Percentiles rank a stretch among this genome's conserved stretches.
These are phyloP conservation scores for Lentinula sp. DNA, from an alignment of 768 basidiomycete species.

Conservation along the genomic window DNA sequence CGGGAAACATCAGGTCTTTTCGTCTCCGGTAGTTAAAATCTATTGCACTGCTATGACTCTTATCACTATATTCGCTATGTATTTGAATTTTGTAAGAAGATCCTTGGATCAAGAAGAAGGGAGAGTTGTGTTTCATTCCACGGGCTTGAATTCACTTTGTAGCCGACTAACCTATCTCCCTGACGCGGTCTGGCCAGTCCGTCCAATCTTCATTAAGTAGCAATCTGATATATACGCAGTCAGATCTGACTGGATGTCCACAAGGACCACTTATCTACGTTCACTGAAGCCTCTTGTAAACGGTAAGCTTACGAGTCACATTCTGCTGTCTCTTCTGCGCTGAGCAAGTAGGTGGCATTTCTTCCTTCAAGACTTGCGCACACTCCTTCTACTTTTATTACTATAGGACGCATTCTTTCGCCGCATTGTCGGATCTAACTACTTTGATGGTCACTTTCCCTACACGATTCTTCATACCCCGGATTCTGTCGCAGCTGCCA, in stretches of 20 bases:
- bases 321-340: not conserved
- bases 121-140: too few species aligned
- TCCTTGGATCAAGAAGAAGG: not conserved
- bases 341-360: not conserved
- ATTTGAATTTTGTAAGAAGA: not conserved
- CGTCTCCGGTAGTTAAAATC: not conserved
- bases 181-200: not conserved
- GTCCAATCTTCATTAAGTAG: not conserved
- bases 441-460: not conserved
- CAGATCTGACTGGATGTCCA: not conserved
- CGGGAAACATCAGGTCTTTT: too few species aligned
- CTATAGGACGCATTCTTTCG: not conserved
- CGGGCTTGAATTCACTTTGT: not conserved
- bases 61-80: too few species aligned
- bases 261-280: not conserved
- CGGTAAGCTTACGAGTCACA: not conserved
- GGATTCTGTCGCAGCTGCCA: not conserved
- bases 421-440: not conserved
- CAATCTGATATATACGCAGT: not conserved
- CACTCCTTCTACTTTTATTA: not conserved
- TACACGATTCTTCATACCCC: not conserved
- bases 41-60: not conserved
- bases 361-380: not conserved
- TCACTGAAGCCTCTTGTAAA: not conserved
- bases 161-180: not conserved